A percentile compares a stretch with the other conserved stretches of the same genome.
Evolutionary conservation across 352 stramenopile genomes (phyloP).

Genomic region (Pythium plurisporium): DNA sequence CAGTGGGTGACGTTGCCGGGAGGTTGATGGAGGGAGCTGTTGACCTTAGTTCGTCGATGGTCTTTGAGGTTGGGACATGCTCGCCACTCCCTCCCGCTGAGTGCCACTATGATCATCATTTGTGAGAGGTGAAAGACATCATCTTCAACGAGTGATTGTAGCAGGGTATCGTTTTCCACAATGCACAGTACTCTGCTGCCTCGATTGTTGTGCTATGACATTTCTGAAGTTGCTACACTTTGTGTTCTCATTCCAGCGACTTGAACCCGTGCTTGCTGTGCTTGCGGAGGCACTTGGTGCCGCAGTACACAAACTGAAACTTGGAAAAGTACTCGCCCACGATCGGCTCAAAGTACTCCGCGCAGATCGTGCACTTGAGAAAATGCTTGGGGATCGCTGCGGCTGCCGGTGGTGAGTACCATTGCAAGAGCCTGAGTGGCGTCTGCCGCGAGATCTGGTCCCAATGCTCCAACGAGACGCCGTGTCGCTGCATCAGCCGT

Average conservation of each 20-base stretch:
- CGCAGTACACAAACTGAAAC: conserved; percentile 78
- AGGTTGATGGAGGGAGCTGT: background rate
- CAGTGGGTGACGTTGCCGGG: background rate
- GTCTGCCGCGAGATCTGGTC: conserved; percentile 39
- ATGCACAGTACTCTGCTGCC: too few relatives aligned
- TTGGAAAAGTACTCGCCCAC: conserved; percentile 87
- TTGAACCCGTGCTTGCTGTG: conserved; percentile 61
- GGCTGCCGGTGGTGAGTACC: conserved; percentile 55
- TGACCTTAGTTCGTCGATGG: conserved; percentile 9
- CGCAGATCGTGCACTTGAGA: conserved; percentile 71
- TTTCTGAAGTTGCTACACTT: background rate
- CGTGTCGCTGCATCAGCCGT: conserved; percentile 25
- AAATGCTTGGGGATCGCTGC: conserved; percentile 66
- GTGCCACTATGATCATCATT: conserved; percentile 8
- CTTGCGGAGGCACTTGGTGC: conserved; percentile 76
- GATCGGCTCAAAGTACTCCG: conserved; percentile 71
- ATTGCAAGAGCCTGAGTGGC: conserved; percentile 43
- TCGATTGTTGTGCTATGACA: too few relatives aligned
- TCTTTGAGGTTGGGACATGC: conserved; percentile 21
- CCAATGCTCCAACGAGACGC: conserved; percentile 37
- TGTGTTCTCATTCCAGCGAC: conserved; percentile 6
- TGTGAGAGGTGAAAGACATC: conserved; percentile 1
- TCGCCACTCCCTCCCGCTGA: conserved; percentile 1
- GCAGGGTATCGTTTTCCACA: conserved; percentile 12
- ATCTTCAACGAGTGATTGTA: background rate